Evolutionary conservation across 1,284 basidiomycete species (phyloP).

Genomic region (Ganoderma lucidum): DNA sequence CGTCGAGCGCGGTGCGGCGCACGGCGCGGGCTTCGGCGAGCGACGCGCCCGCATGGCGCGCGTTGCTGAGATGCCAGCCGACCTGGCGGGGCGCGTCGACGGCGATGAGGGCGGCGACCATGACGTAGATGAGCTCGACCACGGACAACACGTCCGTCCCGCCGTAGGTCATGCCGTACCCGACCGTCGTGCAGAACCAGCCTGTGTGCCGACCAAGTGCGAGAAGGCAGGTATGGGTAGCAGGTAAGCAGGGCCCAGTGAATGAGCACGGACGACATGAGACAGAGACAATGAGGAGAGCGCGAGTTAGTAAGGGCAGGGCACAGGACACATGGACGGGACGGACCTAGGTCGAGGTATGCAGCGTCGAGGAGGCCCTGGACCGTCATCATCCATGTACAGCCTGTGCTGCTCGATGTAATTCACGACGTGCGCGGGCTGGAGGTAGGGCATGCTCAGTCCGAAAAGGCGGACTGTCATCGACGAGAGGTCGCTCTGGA

Average conservation of each 20-base stretch:
- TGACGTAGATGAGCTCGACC: conserved; percentile 55
- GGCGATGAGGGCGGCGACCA: conserved; percentile 59
- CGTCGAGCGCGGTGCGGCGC: conserved; percentile 44
- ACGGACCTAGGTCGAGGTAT: conserved; percentile 65
- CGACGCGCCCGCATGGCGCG: conserved; percentile 43
- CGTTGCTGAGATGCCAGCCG: conserved; percentile 61
- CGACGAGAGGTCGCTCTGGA: conserved; percentile 94
- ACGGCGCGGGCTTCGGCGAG: conserved; percentile 43
- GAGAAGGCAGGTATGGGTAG: not conserved
- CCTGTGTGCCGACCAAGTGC: conserved; percentile 40
- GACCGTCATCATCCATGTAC: conserved; percentile 68
- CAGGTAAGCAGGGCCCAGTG: not conserved
- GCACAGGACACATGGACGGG: not conserved
- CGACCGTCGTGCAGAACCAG: conserved; percentile 60
- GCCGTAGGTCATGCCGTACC: conserved; percentile 58
- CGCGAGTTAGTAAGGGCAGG: not conserved
- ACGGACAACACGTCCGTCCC: conserved; percentile 49
- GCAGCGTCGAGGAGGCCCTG: conserved; percentile 52
- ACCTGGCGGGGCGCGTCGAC: conserved; percentile 61
- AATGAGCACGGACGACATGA: not conserved
- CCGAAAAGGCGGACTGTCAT: conserved; percentile 95
- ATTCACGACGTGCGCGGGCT: conserved; percentile 92
- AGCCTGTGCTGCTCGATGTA: conserved; percentile 90
- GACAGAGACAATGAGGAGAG: not conserved
- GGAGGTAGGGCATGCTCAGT: conserved; percentile 92